A percentile compares a stretch with the other conserved stretches of the same genome.
Evolutionary conservation across 805 yeast genomes (phyloP).

Genomic region (Myxozyma mucilagina): DNA sequence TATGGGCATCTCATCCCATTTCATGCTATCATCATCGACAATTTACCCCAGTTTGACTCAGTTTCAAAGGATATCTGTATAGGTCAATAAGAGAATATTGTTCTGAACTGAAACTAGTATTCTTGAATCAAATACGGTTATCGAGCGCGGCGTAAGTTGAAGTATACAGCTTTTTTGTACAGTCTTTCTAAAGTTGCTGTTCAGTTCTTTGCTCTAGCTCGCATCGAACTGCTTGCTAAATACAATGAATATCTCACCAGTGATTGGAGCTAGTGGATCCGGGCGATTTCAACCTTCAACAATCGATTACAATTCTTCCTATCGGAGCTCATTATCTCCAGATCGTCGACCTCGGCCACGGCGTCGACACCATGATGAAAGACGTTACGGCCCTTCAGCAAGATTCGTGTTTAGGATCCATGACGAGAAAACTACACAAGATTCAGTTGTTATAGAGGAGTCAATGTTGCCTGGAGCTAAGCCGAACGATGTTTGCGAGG

Average conservation of each 20-base stretch:
- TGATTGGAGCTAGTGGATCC: not conserved
- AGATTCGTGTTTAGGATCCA: slow-evolving; percentile 47
- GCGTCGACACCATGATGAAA: not conserved
- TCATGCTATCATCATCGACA: too few relatives aligned
- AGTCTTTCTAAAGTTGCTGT: too few relatives aligned
- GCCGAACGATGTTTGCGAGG: slow-evolving; percentile 67
- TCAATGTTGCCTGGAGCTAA: slow-evolving; percentile 56
- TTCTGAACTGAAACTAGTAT: too few relatives aligned
- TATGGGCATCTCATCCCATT: too few relatives aligned
- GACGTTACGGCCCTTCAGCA: slow-evolving; percentile 7
- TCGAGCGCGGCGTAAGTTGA: too few relatives aligned
- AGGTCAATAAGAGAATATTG: too few relatives aligned
- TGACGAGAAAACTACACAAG: slow-evolving; percentile 57
- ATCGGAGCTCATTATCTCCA: not conserved
- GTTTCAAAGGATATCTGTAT: too few relatives aligned
- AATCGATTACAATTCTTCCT: not conserved
- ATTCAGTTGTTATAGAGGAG: slow-evolving; percentile 59
- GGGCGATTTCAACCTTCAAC: not conserved
- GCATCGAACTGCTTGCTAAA: not conserved
- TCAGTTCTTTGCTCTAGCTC: not conserved
- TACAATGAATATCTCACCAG: not conserved
- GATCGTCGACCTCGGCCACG: not conserved
- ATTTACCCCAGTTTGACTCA: too few relatives aligned
- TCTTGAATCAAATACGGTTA: too few relatives aligned
- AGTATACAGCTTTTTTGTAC: too few relatives aligned